phyloP scores from a whole-genome alignment of 208 protist species.

The Trypanosoma boissoni region DNA sequence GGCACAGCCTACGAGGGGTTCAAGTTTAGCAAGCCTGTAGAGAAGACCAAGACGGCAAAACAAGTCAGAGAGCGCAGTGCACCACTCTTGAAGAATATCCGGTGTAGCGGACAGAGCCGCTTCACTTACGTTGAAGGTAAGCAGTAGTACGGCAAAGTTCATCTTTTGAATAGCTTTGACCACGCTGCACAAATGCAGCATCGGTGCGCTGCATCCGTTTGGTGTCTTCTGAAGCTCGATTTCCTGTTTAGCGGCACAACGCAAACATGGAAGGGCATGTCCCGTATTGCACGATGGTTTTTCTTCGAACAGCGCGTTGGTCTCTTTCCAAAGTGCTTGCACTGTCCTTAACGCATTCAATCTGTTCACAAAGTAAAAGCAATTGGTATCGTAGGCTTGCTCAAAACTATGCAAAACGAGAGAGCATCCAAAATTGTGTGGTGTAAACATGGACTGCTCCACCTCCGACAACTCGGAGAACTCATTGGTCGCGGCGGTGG shows the following conservation, averaged over 20 bases:
- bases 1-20: not conserved
- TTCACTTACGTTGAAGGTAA: slow-evolving; percentile 41
- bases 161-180: slow-evolving; percentile 52
- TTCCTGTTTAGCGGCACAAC: not conserved
- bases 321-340: not conserved
- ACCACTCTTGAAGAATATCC: not conserved
- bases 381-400: slow-evolving; percentile 7
- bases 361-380: slow-evolving; percentile 24
- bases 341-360: slow-evolving; percentile 1
- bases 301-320: not conserved
- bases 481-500: too few species aligned
- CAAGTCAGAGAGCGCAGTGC: not conserved
- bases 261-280: too few species aligned
- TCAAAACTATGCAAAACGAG: slow-evolving; percentile 12
- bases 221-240: slow-evolving; percentile 1
- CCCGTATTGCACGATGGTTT: not conserved
- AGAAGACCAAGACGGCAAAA: slow-evolving; percentile 6
- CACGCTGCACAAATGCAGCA: slow-evolving; percentile 12
- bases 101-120: slow-evolving; percentile 9
- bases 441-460: not conserved
- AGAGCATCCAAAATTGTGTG: slow-evolving; percentile 5
- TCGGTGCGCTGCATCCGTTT: not conserved
- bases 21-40: not conserved
- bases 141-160: slow-evolving; percentile 35
- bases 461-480: not conserved